Base-by-base conservation (phyloP, 148 eudicot genomes). In the Cornus florida region DNA sequence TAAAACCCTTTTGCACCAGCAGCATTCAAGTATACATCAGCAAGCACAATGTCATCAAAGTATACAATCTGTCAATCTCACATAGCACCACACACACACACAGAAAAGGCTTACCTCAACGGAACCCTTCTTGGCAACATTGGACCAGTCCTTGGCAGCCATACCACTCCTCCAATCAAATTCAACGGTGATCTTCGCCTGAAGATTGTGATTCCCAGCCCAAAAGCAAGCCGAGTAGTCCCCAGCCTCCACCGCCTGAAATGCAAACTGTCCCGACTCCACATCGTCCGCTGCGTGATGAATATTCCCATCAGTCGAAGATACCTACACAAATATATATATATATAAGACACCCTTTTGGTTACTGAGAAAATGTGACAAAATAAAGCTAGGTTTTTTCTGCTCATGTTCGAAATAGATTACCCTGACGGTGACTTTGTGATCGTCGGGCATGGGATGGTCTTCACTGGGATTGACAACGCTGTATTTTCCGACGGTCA, bases 121-220 rank as follows among this genome's bases (percentile, higher is more conserved):
- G 0, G 92, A 82, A 71, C 92, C 97, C 84, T 94, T 94, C 74
- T 94, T 96, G 46, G 88, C 98, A 66, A 96, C 98, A 50, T 74
- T 90, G 31, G 90, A 87, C 99, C 99, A 96, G 77, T 94, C 98
- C 83, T 90, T 96, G 68, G 99, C 89, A 70, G 92, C 97, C 75
- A 96, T 87, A 80, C 99, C 99, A 23, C 91, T 84, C 76, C 82
- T 91, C 99, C 99, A 96, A 23, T 92, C 97, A 69, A 96, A 92
- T 69, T 93, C 98, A 77, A 96, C 72, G 0, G 98, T 90, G n/a
- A 94, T 41, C 10, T 88, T 88, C 9, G 79, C 69, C 5, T 86
- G 60, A 2, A 97, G 94, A 17, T 85, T 84, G 73, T 93, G 92
- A 83, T 89, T 91, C 39, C 71, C 78, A 0, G 89, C 86, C 87